Evolutionary conservation across 371 early-diverging fungal genomes (phyloP), one percentile per base, ranked within the genome.

Genomic region (Zancudomyces culisetae): DNA sequence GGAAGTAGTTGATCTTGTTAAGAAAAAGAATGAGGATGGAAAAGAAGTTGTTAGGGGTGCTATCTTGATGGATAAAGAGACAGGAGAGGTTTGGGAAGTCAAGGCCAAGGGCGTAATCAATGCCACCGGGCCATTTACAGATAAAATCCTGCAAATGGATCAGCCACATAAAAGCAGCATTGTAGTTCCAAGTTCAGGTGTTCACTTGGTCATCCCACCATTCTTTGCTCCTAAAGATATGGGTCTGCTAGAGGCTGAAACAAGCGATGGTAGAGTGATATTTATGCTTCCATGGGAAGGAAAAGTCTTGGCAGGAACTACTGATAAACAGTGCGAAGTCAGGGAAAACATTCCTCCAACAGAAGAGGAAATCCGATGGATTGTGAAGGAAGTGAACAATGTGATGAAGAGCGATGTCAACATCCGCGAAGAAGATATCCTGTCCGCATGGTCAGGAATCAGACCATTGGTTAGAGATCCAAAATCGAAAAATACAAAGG

Each of bases 251-350:
- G 96, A 98, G 69, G 96, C 98, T 13, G 75, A 79, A n/a, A 98
- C 99, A 2, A 81, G 80, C 55, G 98, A 98, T 72, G 94, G 95
- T 18, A 83, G 99, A 62, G 95, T 99, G 28, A 85, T 98, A 52
- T 99, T 98, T 79, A 89, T 99, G 66, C 63, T 99, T 56, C 99
- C 99, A 6, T 99, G 98, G 98, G 85, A 93, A 66, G 94, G 92
- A 28, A 85, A 85, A 66, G 81, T 84, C 27, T 85, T 99, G 61
- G 98, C 92, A n/a, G 99, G 99, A 30, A 94, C 97, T 21, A 99
- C 99, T 20, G 98, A 99, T 64, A 84, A 85, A 21, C 86, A 83
- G 19, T 81, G 89, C 30, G 67, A 74, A 28, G 82, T 90, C 8
- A 79, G 83, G 24, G 70, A 70, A 35, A 76, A 86, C 62, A 93